Conservation (phyloP, 1,284 basidiomycete species). For the Heterobasidion parviporum region DNA sequence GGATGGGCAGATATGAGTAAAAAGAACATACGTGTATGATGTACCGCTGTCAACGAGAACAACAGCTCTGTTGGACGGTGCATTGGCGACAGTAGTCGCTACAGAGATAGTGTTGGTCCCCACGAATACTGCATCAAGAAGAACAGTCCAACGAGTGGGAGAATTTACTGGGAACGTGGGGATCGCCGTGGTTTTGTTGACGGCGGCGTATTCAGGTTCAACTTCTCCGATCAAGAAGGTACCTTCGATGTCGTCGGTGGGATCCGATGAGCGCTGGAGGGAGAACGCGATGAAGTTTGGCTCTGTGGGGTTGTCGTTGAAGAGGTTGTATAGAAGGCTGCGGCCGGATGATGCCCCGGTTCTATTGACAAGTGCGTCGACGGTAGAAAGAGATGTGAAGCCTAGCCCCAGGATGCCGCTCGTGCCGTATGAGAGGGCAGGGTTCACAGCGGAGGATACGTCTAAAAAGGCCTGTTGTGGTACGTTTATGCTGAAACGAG, state of each 20-base stretch:
- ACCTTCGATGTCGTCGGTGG: conserved; percentile 47
- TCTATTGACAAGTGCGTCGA: conserved; percentile 52
- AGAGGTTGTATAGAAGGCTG: conserved; percentile 66
- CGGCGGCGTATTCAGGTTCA: conserved; percentile 48
- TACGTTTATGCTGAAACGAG: conserved; percentile 44
- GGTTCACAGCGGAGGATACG: conserved; percentile 51
- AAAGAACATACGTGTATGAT: conserved; percentile 57
- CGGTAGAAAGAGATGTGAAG: conserved; percentile 63
- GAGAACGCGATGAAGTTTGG: conserved; percentile 76
- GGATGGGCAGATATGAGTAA: background rate
- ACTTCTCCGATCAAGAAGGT: conserved; percentile 67
- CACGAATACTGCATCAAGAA: conserved; percentile 61
- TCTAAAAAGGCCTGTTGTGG: conserved; percentile 63
- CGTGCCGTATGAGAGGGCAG: conserved; percentile 64
- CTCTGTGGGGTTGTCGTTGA: conserved; percentile 53
- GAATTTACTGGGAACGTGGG: conserved; percentile 58
- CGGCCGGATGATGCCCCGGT: conserved; percentile 53
- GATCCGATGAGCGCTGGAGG: conserved; percentile 49
- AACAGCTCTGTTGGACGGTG: conserved; percentile 60
- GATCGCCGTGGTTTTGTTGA: conserved; percentile 47
- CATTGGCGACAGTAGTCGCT: conserved; percentile 44
- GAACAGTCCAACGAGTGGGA: conserved; percentile 66
- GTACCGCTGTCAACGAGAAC: conserved; percentile 70
- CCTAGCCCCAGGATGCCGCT: conserved; percentile 72
- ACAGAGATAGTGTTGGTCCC: conserved; percentile 41